Evolutionary conservation across 2,329 filamentous ascomycete genomes (phyloP).

Genomic region (Fusarium penzigii): DNA sequence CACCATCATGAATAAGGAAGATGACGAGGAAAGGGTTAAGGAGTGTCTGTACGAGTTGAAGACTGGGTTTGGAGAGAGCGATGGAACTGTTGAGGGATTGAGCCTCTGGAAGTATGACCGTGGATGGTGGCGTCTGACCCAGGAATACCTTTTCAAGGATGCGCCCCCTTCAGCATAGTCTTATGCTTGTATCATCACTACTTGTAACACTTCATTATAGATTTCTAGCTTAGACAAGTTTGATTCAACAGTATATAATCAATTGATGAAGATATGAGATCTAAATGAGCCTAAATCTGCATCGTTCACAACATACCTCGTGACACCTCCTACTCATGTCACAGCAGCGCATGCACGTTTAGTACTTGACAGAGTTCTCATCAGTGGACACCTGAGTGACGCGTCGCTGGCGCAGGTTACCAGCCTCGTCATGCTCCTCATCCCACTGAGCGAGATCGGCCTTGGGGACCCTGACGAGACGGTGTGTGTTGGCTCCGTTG

Average conservation of each 20-base stretch:
- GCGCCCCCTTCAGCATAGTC: too few species aligned
- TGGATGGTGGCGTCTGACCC: slow-evolving; percentile 12
- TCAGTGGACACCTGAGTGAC: not conserved
- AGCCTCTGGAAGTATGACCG: slow-evolving; percentile 13
- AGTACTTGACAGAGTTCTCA: not conserved
- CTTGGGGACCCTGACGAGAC: slow-evolving; percentile 54
- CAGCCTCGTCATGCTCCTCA: slow-evolving; percentile 54
- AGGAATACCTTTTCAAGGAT: slow-evolving; percentile 3
- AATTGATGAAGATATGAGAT: too few species aligned
- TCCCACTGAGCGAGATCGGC: slow-evolving; percentile 56
- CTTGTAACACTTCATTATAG: too few species aligned
- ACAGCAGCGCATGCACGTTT: not conserved
- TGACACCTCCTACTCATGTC: too few species aligned
- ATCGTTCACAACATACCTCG: too few species aligned
- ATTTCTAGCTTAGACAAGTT: too few species aligned
- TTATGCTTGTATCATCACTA: too few species aligned
- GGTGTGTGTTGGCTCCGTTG: slow-evolving; percentile 42
- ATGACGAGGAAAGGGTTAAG: slow-evolving; percentile 10
- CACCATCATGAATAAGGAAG: slow-evolving; percentile 21
- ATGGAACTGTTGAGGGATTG: slow-evolving; percentile 10
- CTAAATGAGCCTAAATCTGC: too few species aligned
- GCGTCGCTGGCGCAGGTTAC: slow-evolving; percentile 9
- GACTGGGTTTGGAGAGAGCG: slow-evolving; percentile 1
- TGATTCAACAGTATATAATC: too few species aligned
- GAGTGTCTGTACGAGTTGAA: slow-evolving; percentile 6